Evolutionary conservation across 768 basidiomycete species (phyloP), one percentile per base, ranked within the genome.

Genomic region (Tylopilus intermedius): DNA sequence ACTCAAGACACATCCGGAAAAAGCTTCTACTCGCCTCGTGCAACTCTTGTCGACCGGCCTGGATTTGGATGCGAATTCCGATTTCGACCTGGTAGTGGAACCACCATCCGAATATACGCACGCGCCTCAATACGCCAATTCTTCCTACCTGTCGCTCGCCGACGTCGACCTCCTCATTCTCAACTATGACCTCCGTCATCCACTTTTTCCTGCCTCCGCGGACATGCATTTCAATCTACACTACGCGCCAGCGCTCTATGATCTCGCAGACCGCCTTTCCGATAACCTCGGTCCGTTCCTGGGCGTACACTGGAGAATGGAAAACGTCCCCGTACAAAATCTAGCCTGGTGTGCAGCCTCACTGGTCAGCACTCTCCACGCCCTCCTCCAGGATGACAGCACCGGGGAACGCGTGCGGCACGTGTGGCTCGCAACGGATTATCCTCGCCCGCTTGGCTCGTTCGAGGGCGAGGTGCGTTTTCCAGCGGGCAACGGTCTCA

Each of bases 391-490:
- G n/a, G 55, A 67, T 2, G 53, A 71, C 11, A 55, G 57, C 26
- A 54, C 56, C 11, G 71, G 70, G 13, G 56, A 58, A 3, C 53
- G 54, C 35, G 61, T 81, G 29, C 59, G 59, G 9, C 73, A 71
- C 10, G 72, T 82, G 2, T 84, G 79, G 78, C 70, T 84, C 46
- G 79, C 80, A 2, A 81, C 77, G 22, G 82, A 84, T 60, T 74
- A 80, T 57, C 79, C 79, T 18, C 50, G 44, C 3, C 40, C 54
- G 27, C 58, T 62, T 18, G 5, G 40, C 9, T 26, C 49, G 1
- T 50, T 45, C 29, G 6, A 29, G 21, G 24, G 41, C 5, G 15
- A 9, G 11, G 30, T n/a, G 15, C 26, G n/a, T 2, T 61, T 66
- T 38, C 61, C 69, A 4, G 49, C 65, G 32, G 55, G 51, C 30